These are phyloP conservation scores for Chamaecyparis obtusa DNA, from an alignment of 75 land plant species.

Conservation along the genomic window DNA sequence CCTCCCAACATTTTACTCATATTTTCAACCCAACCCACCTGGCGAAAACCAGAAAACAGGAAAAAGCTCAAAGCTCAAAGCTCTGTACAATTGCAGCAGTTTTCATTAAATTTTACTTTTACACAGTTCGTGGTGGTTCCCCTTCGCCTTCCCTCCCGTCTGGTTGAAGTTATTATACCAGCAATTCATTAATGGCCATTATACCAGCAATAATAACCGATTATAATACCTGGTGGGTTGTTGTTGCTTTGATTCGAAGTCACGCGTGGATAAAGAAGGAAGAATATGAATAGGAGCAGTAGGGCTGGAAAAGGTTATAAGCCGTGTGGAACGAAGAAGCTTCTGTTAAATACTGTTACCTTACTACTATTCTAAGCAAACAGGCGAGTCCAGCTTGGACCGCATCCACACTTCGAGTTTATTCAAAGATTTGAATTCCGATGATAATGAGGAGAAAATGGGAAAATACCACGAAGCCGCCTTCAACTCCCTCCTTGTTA, in stretches of 20 bases:
- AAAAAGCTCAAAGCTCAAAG: not conserved
- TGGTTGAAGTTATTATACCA: not conserved
- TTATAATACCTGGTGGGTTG: constrained; percentile 14
- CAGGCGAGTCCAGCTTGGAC: constrained; percentile 17
- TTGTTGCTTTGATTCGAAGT: constrained; percentile 20
- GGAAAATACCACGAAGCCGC: constrained; percentile 16
- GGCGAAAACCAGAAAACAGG: not conserved
- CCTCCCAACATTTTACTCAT: not conserved
- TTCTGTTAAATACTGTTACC: constrained; percentile 6
- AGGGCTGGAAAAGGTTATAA: not conserved
- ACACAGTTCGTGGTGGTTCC: not conserved
- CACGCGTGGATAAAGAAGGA: constrained; percentile 4
- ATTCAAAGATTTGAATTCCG: constrained; percentile 13
- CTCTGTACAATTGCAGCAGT: not conserved
- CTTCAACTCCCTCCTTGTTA: not conserved
- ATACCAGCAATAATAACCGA: not conserved
- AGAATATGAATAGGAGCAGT: not conserved
- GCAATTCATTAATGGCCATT: not conserved
- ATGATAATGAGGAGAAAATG: not conserved
- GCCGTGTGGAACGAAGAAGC: constrained; percentile 2
- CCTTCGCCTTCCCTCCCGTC: not conserved
- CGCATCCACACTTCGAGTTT: constrained; percentile 17
- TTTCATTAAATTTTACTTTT: not conserved
- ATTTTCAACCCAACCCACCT: not conserved
- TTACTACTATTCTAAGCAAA: constrained; percentile 13